Percentiles rank a stretch among this genome's conserved stretches.
Evolutionary conservation across 352 stramenopile species (phyloP).

Genomic region (Pythium brachiatum): DNA sequence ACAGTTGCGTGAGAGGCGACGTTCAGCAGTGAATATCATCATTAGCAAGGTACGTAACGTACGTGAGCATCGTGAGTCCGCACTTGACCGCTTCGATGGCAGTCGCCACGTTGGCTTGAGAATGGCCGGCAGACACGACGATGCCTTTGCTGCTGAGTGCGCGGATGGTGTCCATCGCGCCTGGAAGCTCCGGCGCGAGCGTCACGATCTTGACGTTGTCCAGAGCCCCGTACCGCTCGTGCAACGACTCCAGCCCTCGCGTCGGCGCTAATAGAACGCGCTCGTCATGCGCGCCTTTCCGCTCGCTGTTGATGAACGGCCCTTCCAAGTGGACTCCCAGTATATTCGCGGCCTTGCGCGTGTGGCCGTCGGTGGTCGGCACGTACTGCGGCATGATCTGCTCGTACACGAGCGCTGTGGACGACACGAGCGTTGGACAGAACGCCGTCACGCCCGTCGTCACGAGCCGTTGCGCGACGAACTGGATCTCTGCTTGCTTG

Average conservation of each 20-base stretch:
- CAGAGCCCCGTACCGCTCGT: constrained; percentile 53
- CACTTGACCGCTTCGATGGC: constrained; percentile 57
- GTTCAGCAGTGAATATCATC: neutral
- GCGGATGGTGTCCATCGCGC: constrained; percentile 51
- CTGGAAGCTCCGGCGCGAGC: constrained; percentile 82
- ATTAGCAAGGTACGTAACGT: constrained; percentile 10
- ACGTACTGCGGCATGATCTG: constrained; percentile 49
- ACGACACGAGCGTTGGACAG: constrained; percentile 90
- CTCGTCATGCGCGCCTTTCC: constrained; percentile 80
- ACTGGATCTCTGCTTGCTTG: constrained; percentile 37
- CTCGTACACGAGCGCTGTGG: constrained; percentile 51
- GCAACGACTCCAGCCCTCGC: constrained; percentile 42
- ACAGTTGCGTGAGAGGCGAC: neutral
- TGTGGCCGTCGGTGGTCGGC: constrained; percentile 32
- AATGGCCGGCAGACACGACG: constrained; percentile 76
- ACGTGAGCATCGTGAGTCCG: constrained; percentile 84
- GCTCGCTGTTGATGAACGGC: constrained; percentile 81
- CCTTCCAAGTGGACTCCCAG: constrained; percentile 89
- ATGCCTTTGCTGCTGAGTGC: constrained; percentile 43
- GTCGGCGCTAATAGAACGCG: constrained; percentile 45
- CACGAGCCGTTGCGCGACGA: constrained; percentile 51
- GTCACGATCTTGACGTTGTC: constrained; percentile 78
- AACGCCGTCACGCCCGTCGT: constrained; percentile 79
- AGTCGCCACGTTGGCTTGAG: constrained; percentile 62
- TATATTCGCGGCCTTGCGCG: constrained; percentile 52